Evolutionary conservation across 345 rosid species (phyloP).

Genomic region (Carallia pectinifolia): DNA sequence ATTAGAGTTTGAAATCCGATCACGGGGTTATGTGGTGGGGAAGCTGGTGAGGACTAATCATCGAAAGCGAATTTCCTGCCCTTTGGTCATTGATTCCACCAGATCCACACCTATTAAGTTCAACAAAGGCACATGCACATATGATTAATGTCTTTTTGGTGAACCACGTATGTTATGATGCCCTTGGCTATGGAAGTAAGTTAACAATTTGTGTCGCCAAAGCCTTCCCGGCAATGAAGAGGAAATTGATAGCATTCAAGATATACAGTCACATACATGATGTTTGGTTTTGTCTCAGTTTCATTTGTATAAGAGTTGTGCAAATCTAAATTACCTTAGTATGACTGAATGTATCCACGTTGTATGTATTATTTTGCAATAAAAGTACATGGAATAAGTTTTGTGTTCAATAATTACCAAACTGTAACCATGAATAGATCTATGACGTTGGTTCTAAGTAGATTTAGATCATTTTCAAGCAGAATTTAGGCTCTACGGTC

Average conservation of each 20-base stretch:
- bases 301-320: neutral
- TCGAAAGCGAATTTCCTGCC: slow-evolving; percentile 48
- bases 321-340: neutral
- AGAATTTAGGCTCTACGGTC: too few species aligned
- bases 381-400: neutral
- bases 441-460: too few species aligned
- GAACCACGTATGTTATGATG: neutral
- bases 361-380: neutral
- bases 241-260: neutral
- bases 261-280: neutral
- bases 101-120: slow-evolving; percentile 53
- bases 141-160: slow-evolving; percentile 12
- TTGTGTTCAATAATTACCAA: too few species aligned
- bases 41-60: slow-evolving; percentile 71
- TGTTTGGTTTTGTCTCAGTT: neutral
- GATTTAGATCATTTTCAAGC: too few species aligned
- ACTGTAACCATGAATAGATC: too few species aligned
- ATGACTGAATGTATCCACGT: neutral
- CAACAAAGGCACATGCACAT: slow-evolving; percentile 33
- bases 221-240: neutral
- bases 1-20: slow-evolving; percentile 51
- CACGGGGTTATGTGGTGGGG: slow-evolving; percentile 77
- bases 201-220: neutral
- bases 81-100: slow-evolving; percentile 54
- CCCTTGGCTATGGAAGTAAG: too few species aligned